phyloP scores from a whole-genome alignment of 2,329 filamentous ascomycete species.

The Incumbomyces lentus region DNA sequence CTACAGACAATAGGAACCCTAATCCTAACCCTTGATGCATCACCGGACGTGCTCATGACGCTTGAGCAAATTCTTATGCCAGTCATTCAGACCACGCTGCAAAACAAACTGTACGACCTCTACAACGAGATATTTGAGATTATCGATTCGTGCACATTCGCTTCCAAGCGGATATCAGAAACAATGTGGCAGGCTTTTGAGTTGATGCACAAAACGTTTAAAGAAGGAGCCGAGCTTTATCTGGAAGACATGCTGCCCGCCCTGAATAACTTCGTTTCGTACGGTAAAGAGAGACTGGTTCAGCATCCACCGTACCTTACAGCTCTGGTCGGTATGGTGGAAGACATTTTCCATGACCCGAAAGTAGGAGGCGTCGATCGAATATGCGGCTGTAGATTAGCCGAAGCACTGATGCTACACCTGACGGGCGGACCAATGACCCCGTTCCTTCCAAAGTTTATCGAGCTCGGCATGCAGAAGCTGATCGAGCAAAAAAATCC shows the following conservation, averaged over 20 bases:
- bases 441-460: constrained; percentile 77
- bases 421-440: constrained; percentile 72
- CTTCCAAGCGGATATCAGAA: constrained; percentile 85
- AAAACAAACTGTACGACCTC: constrained; percentile 95
- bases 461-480: constrained; percentile 77
- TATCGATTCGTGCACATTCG: constrained; percentile 97
- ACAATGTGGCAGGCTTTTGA: constrained; percentile 99
- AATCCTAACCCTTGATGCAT: constrained; percentile 93
- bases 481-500: constrained; percentile 62
- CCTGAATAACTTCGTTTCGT: constrained; percentile 94
- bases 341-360: constrained; percentile 84
- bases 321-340: constrained; percentile 85
- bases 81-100: constrained; percentile 86
- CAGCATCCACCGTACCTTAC: constrained; percentile 79
- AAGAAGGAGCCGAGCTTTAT: constrained; percentile 91
- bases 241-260: constrained; percentile 98
- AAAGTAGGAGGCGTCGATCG: constrained; percentile 89
- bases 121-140: constrained; percentile 99
- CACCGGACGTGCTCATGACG: constrained; percentile 85
- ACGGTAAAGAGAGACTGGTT: constrained; percentile 67
- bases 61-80: constrained; percentile 96
- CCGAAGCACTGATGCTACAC: constrained; percentile 94
- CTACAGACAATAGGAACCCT: constrained; percentile 95
- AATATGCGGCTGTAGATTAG: constrained; percentile 94
- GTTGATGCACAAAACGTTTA: constrained; percentile 92